Percentiles rank a stretch among this genome's conserved stretches.
Conservation (phyloP, 2,329 filamentous ascomycete species). For the Aspergillus eucalypticola region DNA sequence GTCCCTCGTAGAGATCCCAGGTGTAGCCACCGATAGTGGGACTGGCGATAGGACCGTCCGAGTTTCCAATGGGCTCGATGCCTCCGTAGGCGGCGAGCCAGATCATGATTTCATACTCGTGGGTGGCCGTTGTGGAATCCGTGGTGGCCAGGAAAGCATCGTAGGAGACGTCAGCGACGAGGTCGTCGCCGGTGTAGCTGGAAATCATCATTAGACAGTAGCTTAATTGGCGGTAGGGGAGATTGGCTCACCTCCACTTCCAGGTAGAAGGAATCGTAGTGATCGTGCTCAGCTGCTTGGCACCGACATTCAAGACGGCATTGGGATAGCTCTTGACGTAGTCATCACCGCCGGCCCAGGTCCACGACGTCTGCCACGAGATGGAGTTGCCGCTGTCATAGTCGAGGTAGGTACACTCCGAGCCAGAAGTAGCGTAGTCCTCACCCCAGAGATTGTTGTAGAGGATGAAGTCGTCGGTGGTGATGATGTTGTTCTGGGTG, state of each 20-base stretch:
- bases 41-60: constrained; percentile 51
- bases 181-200: constrained; percentile 46
- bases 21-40: constrained; percentile 51
- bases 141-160: constrained; percentile 53
- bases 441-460: constrained; percentile 54
- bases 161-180: constrained; percentile 58
- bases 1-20: constrained; percentile 60
- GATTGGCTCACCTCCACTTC: constrained; percentile 34
- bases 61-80: constrained; percentile 58
- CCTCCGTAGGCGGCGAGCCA: constrained; percentile 57
- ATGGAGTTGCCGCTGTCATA: constrained; percentile 28
- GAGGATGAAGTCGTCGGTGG: constrained; percentile 44
- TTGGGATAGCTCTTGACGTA: constrained; percentile 45
- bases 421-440: constrained; percentile 29
- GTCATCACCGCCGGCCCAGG: constrained; percentile 38
- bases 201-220: not conserved
- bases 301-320: constrained; percentile 5
- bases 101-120: constrained; percentile 62
- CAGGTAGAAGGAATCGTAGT: constrained; percentile 42
- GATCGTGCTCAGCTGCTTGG: constrained; percentile 24
- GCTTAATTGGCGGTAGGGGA: not conserved
- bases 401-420: constrained; percentile 43
- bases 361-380: constrained; percentile 44
- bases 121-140: constrained; percentile 40
- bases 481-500: constrained; percentile 25